A percentile compares a stretch with the other conserved stretches of the same genome.
Evolutionary conservation across 2,329 filamentous ascomycete genomes (phyloP).

Genomic region (Exophiala alcalophila): DNA sequence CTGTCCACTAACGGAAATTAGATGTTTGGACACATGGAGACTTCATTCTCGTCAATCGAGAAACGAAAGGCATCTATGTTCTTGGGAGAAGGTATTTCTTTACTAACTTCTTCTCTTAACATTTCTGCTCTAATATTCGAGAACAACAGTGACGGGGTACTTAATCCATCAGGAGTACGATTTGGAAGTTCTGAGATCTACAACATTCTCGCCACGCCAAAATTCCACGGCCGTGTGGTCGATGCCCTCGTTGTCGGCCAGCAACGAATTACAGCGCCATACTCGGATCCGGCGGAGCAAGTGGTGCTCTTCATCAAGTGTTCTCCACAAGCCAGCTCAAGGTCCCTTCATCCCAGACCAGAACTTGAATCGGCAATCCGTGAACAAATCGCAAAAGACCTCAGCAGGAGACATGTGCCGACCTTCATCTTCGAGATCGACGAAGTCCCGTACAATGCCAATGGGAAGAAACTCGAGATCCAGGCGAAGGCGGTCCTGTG

Average conservation of each 20-base stretch:
- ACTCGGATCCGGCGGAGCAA: slow-evolving; percentile 12
- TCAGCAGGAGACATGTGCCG: slow-evolving; percentile 48
- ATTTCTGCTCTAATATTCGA: not conserved
- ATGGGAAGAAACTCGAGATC: slow-evolving; percentile 25
- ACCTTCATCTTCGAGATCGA: slow-evolving; percentile 9
- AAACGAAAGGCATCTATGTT: slow-evolving; percentile 9
- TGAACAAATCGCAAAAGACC: slow-evolving; percentile 60
- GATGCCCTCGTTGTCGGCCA: slow-evolving; percentile 16
- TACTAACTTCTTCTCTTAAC: not conserved
- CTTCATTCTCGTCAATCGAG: slow-evolving; percentile 14
- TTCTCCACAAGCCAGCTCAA: not conserved
- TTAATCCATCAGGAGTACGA: slow-evolving; percentile 79
- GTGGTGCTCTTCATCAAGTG: slow-evolving; percentile 20
- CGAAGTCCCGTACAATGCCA: slow-evolving; percentile 21
- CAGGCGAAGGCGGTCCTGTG: slow-evolving; percentile 14
- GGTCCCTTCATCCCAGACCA: slow-evolving; percentile 16
- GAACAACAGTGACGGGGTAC: slow-evolving; percentile 38
- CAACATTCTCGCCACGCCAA: slow-evolving; percentile 51
- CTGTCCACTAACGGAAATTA: no score
- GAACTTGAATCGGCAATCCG: slow-evolving; percentile 60
- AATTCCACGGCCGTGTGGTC: slow-evolving; percentile 3
- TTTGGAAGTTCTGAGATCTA: slow-evolving; percentile 96
- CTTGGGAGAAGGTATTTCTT: slow-evolving; percentile 14
- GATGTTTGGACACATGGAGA: slow-evolving; percentile 64
- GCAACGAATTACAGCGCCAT: slow-evolving; percentile 2